phyloP scores from a whole-genome alignment of 257 asterid species.

The Marsdenia floribunda region DNA sequence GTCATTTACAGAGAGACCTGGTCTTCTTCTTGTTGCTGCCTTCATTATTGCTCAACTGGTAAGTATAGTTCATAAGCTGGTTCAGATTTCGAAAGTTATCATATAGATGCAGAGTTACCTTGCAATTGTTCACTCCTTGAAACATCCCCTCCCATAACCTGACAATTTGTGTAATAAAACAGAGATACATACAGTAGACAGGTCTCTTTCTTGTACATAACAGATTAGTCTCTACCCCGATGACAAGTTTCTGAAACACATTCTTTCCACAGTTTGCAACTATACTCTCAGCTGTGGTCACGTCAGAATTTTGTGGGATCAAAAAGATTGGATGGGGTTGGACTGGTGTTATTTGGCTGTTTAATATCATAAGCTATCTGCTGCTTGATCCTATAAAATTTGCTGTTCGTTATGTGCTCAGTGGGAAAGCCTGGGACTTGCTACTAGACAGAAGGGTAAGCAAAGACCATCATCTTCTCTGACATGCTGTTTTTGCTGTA shows the following conservation, averaged over 20 bases:
- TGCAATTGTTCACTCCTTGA: background rate
- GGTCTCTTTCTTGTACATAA: background rate
- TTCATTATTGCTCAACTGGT: conserved; percentile 63
- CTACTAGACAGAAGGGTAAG: background rate
- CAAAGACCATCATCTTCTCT: background rate
- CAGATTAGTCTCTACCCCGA: background rate
- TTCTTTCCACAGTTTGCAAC: conserved; percentile 44
- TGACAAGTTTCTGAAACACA: background rate
- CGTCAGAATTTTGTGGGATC: conserved; percentile 16
- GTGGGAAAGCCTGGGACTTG: conserved; percentile 8
- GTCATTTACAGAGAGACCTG: conserved; percentile 55
- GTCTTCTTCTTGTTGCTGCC: conserved; percentile 53
- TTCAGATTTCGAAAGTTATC: background rate
- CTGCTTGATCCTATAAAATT: conserved; percentile 6
- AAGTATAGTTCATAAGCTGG: conserved; percentile 6
- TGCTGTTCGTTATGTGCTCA: background rate
- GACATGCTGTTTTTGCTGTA: background rate
- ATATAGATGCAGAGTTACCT: background rate
- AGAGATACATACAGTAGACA: background rate
- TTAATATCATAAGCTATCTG: conserved; percentile 5
- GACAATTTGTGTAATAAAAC: background rate
- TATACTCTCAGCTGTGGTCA: conserved; percentile 39
- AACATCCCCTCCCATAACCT: background rate
- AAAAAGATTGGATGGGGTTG: conserved; percentile 11
- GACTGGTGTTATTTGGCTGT: conserved; percentile 4